Evolutionary conservation across 352 stramenopile species (phyloP).

Genomic region (Stramenopiles sp.): DNA sequence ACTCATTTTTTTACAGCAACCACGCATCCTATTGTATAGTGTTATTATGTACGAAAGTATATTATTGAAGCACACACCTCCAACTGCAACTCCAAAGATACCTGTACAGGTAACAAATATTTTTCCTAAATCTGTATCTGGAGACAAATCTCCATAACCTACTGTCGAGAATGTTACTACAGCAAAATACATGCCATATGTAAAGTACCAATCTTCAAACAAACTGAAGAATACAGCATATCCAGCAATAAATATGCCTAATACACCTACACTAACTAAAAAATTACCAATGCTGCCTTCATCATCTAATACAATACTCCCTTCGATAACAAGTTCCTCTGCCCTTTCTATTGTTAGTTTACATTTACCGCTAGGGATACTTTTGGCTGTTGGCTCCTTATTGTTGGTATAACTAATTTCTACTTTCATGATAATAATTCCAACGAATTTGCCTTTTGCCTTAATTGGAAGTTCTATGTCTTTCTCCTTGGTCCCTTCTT

Average conservation of each 20-base stretch:
- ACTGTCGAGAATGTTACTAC: conserved; percentile 1
- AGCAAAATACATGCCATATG: conserved; percentile 1
- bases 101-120: not conserved
- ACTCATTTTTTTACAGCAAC: not conserved
- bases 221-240: not conserved
- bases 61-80: conserved; percentile 2
- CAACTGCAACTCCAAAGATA: not conserved
- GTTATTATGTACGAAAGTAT: conserved; percentile 2
- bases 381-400: not conserved
- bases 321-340: not conserved
- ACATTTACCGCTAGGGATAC: not conserved
- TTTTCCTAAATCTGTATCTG: not conserved
- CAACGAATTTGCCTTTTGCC: not conserved
- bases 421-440: not conserved
- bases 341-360: not conserved
- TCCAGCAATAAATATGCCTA: not conserved
- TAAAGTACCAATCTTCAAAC: not conserved
- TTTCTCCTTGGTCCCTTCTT: not conserved
- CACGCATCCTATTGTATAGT: not conserved
- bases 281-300: not conserved
- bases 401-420: not conserved
- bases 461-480: not conserved
- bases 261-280: not conserved
- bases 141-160: not conserved
- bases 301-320: not conserved